Conservation (phyloP, 352 stramenopile genomes). For the Phytopythium ostracodes region DNA sequence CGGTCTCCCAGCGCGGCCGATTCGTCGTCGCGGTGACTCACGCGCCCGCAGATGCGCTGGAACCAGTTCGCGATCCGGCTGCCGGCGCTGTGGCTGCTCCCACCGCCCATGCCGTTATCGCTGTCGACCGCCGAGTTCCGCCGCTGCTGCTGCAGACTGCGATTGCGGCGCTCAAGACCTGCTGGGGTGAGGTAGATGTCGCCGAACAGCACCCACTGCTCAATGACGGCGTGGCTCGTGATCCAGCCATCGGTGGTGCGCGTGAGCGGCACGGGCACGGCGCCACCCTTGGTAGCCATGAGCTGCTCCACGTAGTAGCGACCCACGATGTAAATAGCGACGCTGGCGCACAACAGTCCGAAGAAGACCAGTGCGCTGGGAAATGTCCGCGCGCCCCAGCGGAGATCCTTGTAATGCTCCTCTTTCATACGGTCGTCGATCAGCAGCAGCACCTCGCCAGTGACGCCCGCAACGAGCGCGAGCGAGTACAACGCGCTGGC, state of each 20-base stretch:
- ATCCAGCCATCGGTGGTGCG: conserved; percentile 77
- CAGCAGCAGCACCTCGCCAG: conserved; percentile 75
- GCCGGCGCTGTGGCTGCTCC: conserved; percentile 22
- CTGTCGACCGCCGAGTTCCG: conserved; percentile 49
- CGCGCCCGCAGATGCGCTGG: conserved; percentile 37
- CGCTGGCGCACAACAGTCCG: conserved; percentile 63
- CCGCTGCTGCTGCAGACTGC: conserved; percentile 23
- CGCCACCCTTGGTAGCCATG: conserved; percentile 74
- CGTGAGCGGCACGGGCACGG: conserved; percentile 73
- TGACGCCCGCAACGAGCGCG: conserved; percentile 48
- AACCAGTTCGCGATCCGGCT: conserved; percentile 34
- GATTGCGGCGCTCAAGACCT: conserved; percentile 55
- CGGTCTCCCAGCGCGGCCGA: conserved; percentile 39
- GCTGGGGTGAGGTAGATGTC: conserved; percentile 65
- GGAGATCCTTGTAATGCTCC: conserved; percentile 46
- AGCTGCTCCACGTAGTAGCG: conserved; percentile 76
- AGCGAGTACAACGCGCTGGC: conserved; percentile 73
- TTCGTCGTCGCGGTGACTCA: conserved; percentile 9
- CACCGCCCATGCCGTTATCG: conserved; percentile 4
- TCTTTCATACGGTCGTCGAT: conserved; percentile 16
- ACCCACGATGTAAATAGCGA: conserved; percentile 79
- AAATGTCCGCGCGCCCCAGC: conserved; percentile 71
- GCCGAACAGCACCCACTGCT: conserved; percentile 83
- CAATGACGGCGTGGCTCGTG: conserved; percentile 69
- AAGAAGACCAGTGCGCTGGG: conserved; percentile 75